phyloP scores from a whole-genome alignment of 176 grass and related monocot species.

The Zizania latifolia region DNA sequence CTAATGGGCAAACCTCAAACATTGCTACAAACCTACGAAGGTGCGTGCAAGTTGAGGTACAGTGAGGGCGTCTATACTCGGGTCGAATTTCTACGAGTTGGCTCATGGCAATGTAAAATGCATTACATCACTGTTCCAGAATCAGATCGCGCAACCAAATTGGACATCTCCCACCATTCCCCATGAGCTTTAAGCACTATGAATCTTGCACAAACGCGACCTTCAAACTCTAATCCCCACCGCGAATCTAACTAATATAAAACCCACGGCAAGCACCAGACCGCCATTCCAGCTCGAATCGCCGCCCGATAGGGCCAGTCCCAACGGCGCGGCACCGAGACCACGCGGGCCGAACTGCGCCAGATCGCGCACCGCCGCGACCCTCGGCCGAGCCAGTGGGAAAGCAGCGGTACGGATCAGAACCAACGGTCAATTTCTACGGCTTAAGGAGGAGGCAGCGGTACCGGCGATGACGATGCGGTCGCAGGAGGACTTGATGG shows the following conservation, averaged over 20 bases:
- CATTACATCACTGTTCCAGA: neutral
- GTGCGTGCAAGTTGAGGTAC: neutral
- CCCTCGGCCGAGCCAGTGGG: too few species aligned
- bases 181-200: conserved; percentile 4
- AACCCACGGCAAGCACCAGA: neutral
- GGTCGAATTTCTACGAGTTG: neutral
- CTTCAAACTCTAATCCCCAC: neutral
- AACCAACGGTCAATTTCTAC: neutral
- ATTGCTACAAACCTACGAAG: neutral
- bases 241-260: neutral
- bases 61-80: neutral
- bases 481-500: conserved; percentile 92
- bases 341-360: conserved; percentile 7
- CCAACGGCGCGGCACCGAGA: neutral
- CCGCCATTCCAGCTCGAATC: neutral
- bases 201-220: conserved; percentile 10
- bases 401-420: neutral
- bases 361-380: neutral
- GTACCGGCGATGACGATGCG: conserved; percentile 93
- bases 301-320: neutral
- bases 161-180: neutral
- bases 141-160: neutral
- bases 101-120: neutral
- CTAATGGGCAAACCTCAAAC: neutral
- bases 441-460: neutral